Conservation (phyloP, 306 rosid species). For the Luffa aegyptiaca region DNA sequence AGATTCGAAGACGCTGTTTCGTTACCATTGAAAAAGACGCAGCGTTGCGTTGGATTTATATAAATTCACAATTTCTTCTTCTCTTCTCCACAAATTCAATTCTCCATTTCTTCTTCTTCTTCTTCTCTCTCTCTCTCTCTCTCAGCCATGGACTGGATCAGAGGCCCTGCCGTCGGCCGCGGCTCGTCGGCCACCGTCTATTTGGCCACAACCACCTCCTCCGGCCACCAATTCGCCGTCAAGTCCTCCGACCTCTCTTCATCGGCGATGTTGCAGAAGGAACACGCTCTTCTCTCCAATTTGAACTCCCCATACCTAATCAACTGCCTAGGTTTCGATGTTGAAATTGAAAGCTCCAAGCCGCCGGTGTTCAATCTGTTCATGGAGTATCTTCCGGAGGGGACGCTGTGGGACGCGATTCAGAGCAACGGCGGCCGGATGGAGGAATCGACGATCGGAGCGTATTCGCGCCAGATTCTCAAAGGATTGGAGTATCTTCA, state of each 20-base stretch:
- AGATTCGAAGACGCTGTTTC: neutral
- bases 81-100: neutral
- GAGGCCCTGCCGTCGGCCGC: conserved; percentile 38
- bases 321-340: conserved; percentile 24
- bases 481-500: conserved; percentile 41
- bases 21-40: neutral
- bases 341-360: conserved; percentile 4
- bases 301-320: conserved; percentile 24
- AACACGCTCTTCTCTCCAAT: conserved; percentile 26
- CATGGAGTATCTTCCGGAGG: conserved; percentile 38
- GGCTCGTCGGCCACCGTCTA: conserved; percentile 41
- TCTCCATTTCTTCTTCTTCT: neutral
- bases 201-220: conserved; percentile 8
- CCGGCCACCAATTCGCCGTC: conserved; percentile 28
- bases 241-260: conserved; percentile 28
- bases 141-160: conserved; percentile 26
- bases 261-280: conserved; percentile 22
- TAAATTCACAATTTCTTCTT: neutral
- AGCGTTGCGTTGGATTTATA: neutral
- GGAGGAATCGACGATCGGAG: conserved; percentile 21
- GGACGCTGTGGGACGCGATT: conserved; percentile 33
- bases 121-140: too few species aligned
- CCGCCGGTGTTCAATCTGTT: conserved; percentile 26
- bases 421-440: conserved; percentile 17
- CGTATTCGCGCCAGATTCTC: conserved; percentile 31